These are phyloP conservation scores for Neurospora sublineolata DNA, from an alignment of 495 filamentous ascomycete species.

Conservation along the genomic window DNA sequence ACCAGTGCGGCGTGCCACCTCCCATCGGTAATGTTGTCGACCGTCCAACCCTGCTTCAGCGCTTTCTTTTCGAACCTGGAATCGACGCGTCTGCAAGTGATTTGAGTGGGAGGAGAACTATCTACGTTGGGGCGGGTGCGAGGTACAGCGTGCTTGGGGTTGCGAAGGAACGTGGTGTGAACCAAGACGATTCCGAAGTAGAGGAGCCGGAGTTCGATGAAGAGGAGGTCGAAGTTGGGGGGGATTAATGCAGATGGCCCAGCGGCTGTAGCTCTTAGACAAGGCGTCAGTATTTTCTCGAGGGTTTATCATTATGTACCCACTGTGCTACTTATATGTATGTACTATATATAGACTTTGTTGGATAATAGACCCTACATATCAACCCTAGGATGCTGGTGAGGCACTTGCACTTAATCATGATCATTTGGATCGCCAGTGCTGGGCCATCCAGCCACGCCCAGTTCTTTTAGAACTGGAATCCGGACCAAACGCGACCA, in stretches of 20 bases:
- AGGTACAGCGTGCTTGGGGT: constrained; percentile 48
- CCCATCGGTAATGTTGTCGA: constrained; percentile 50
- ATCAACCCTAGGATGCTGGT: background rate
- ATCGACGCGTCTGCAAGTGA: background rate
- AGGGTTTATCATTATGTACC: background rate
- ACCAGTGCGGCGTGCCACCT: constrained; percentile 49
- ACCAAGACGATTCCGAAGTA: background rate
- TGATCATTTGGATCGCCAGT: background rate
- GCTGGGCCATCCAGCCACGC: background rate
- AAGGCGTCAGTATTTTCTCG: background rate
- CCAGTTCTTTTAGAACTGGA: background rate
- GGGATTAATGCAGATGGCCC: background rate
- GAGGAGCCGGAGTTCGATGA: background rate
- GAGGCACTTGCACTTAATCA: background rate
- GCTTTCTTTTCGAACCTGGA: constrained; percentile 28
- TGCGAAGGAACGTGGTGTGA: background rate
- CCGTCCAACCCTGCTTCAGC: constrained; percentile 40
- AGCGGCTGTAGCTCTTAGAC: background rate
- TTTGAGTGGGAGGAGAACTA: background rate
- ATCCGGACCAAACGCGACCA: constrained; percentile 40
- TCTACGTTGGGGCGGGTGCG: constrained; percentile 47
- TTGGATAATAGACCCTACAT: background rate
- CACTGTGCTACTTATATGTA: background rate
- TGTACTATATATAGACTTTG: background rate
- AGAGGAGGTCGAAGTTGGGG: background rate